Conservation (phyloP, 441 rosid genomes). For the Erodium trifolium region DNA sequence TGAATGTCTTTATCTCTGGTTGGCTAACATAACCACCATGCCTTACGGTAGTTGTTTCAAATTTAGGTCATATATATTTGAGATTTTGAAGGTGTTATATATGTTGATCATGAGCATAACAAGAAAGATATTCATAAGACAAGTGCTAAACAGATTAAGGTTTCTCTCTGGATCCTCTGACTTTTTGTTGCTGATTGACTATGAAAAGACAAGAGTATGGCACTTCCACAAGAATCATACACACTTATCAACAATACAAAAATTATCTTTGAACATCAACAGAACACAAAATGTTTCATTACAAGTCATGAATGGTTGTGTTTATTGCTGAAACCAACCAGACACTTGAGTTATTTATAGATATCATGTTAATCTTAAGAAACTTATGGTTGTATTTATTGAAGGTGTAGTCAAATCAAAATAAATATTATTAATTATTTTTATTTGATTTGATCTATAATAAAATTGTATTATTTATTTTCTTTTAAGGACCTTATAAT, state of each 20-base stretch:
- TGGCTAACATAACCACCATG: background rate
- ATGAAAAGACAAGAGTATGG: background rate
- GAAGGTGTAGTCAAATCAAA: no score
- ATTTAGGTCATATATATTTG: background rate
- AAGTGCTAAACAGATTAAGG: background rate
- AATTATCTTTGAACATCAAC: background rate
- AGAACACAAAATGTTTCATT: background rate
- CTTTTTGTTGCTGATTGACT: background rate
- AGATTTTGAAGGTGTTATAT: no score
- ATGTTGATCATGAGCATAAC: no score
- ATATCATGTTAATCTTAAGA: no score
- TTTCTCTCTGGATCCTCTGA: background rate
- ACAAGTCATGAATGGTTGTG: background rate
- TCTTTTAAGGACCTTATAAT: no score
- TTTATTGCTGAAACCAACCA: background rate
- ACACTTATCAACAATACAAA: background rate
- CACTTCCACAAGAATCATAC: background rate
- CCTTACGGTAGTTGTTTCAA: background rate
- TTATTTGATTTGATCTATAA: no score
- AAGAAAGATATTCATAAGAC: background rate
- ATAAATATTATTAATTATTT: no score
- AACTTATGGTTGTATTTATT: no score
- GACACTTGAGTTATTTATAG: background rate
- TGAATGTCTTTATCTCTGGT: no score
- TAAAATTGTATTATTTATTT: no score